Base-by-base conservation (phyloP, 2,329 filamentous ascomycete species). In the Fusarium heterosporum region DNA sequence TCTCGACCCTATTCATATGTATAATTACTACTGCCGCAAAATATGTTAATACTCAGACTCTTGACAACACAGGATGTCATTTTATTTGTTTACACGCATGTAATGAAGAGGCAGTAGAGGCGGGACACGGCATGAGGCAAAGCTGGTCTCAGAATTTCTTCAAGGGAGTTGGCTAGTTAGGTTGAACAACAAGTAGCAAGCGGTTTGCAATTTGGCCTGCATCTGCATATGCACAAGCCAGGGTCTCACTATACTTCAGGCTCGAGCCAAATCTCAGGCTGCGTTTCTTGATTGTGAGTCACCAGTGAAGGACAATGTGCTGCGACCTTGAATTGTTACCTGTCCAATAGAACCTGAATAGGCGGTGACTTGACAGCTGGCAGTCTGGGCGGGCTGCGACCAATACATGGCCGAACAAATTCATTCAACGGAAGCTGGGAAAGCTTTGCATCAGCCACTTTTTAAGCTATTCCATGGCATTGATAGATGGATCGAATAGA, bases 311-410 rank as follows among this genome's bases (percentile, higher is more conserved):
- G 43, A 50, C 26, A 42, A 40, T 55, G 59, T 52, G 26, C 42
- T 49, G 41, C 52, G 39, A 54, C 47, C 48, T 52, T 40, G 25
- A 41, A 48, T 45, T 26, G 30, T 29, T 38, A 34, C 40, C 32
- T 52, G 64, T 30, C 65, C 65, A 68, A 69, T 68, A 30, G 29
- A 41, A 56, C 25, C 25, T 38, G 19, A 41, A 61, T 54, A 61
- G 49, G 55, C 55, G 48, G 43, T 61, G 55, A 55, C 50, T 66
- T 62, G 64, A 62, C 64, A 68, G 50, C 61, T 68, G 65, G 60
- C 64, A 65, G 62, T 66, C 62, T 62, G 63, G 63, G 55, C 63
- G 50, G 55, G 19, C 48, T 45, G 61, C 41, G 45, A 51, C 58
- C 45, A 51, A 52, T 53, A 45, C 55, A 42, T 29, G 48, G 55